Evolutionary conservation across 495 filamentous ascomycete species (phyloP), one percentile per base, ranked within the genome.

Genomic region (Penicillium nucicola): DNA sequence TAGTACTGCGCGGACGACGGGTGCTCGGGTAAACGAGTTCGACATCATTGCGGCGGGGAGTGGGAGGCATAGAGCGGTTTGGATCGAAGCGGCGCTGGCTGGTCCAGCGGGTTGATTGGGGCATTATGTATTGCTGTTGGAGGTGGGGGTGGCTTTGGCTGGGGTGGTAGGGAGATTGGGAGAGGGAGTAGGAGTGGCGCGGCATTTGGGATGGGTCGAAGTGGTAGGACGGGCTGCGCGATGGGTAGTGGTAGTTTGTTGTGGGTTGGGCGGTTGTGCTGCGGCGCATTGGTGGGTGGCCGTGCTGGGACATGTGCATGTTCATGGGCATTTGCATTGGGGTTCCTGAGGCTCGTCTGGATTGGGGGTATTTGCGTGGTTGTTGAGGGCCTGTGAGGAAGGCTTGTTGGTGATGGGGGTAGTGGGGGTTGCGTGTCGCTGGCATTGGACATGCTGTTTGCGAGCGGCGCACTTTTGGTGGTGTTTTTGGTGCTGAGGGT

Each of bases 21-120:
- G 63, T 68, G 43, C 64, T 73, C 8, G 68, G 61, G 48, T 72
- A 74, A 32, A 64, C 56, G 18, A 72, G 22, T 11, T 70, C 65
- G 23, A 65, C 61, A 19, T 72, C 71, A 20, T 61, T 64, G 30
- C 69, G 58, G 22, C 65, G 66, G 1, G 62, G 49, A 17, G 57
- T 45, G 7, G 58, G 50, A 0, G 59, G 56, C 6, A 63, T 36
- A 3, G 53, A 51, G 13, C 56, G 68, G 9, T 52, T 44, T 0
- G 58, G 56, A 10, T 64, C 61, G 38, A 60, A 60, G 12, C 52
- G 54, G 1, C 56, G 57, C 13, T 60, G 61, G 36, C 50, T 59
- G 3, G 22, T 25, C 54, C 52, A 48, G 31, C 44, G 62, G n/a
- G 46, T 44, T 35, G 53, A 53, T 7, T 56, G 61, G 5, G 45